A percentile compares a stretch with the other conserved stretches of the same genome.
Conservation (phyloP, 1,284 basidiomycete species). For the Lignosus rhinocerotis region DNA sequence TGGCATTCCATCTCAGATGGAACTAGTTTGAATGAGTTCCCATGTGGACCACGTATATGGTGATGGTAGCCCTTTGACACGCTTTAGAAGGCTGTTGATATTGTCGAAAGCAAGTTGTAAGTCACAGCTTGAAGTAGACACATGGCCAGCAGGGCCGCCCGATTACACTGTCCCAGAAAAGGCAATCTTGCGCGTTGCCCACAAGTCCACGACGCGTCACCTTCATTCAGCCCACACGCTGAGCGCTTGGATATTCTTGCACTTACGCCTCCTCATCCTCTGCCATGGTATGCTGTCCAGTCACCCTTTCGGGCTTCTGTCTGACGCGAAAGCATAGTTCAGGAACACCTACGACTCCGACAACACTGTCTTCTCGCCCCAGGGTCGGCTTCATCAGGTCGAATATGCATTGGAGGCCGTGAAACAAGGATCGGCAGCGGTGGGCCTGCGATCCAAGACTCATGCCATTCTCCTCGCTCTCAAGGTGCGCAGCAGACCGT, state of each 20-base stretch:
- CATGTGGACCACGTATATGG: too few relatives aligned
- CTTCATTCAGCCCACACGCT: conserved; percentile 9
- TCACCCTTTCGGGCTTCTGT: not conserved
- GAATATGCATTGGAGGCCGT: conserved; percentile 99
- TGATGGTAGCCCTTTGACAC: too few relatives aligned
- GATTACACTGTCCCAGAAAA: conserved; percentile 8
- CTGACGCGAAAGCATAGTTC: conserved; percentile 56
- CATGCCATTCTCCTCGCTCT: conserved; percentile 89
- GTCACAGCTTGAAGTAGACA: too few relatives aligned
- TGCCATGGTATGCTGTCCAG: conserved; percentile 20
- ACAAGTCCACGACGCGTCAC: conserved; percentile 28
- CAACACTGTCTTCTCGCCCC: conserved; percentile 94
- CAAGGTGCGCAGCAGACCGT: not conserved
- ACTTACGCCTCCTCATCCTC: conserved; percentile 11
- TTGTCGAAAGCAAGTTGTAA: too few relatives aligned
- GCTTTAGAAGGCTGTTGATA: too few relatives aligned
- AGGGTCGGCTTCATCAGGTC: conserved; percentile 91
- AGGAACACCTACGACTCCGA: conserved; percentile 95
- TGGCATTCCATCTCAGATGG: too few relatives aligned
- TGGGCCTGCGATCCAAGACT: conserved; percentile 93
- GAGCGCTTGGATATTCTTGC: conserved; percentile 13
- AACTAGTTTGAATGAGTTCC: too few relatives aligned
- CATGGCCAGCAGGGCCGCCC: not conserved
- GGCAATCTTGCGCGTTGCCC: conserved; percentile 29
- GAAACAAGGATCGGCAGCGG: conserved; percentile 98